Conservation (phyloP, 179 eudicot species). For the Nepenthes alata region DNA sequence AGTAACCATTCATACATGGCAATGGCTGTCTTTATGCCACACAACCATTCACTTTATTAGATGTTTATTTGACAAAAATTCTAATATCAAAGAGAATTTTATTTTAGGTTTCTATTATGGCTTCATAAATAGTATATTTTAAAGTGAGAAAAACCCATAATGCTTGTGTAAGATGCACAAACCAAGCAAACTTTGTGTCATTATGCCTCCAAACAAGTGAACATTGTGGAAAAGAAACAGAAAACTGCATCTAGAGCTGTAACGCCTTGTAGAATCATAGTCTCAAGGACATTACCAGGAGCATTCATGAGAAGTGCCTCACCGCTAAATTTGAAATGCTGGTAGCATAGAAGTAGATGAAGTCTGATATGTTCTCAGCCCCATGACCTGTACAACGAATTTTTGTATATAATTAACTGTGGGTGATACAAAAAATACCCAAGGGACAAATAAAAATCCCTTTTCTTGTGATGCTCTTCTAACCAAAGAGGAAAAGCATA, state of each 20-base stretch:
- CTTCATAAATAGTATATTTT: no score
- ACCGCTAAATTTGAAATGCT: slow-evolving; percentile 63
- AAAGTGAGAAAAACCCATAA: no score
- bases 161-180: no score
- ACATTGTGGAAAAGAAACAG: background rate
- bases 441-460: background rate
- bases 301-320: slow-evolving; percentile 59
- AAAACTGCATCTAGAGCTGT: slow-evolving; percentile 9
- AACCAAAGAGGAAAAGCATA: no score
- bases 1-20: no score
- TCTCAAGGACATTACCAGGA: slow-evolving; percentile 37
- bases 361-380: slow-evolving; percentile 38
- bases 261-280: slow-evolving; percentile 13
- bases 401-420: background rate
- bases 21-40: no score
- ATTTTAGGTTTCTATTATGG: no score
- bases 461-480: no score
- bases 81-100: no score
- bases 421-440: slow-evolving; percentile 3
- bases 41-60: no score
- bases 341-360: slow-evolving; percentile 47
- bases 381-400: slow-evolving; percentile 38
- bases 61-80: no score
- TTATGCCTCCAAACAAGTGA: background rate
- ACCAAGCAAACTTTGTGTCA: no score